Percentiles rank a stretch among this genome's conserved stretches.
Conservation (phyloP, 306 rosid species). For the Prunus fruticosa region DNA sequence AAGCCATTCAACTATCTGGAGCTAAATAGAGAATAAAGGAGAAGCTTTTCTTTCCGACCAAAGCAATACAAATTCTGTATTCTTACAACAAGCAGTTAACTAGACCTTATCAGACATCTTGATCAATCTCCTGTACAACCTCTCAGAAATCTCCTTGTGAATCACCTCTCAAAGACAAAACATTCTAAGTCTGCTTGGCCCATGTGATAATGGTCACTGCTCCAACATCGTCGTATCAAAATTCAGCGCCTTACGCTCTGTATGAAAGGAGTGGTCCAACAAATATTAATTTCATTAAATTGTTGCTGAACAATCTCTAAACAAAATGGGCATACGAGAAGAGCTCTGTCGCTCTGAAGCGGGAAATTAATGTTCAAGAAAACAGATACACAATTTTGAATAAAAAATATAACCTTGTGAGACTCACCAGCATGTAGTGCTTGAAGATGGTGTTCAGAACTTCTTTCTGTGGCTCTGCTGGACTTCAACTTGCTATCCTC, state of each 20-base stretch:
- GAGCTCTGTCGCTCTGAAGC: background rate
- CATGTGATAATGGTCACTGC: background rate
- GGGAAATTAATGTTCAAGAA: background rate
- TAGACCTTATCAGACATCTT: background rate
- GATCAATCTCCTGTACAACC: background rate
- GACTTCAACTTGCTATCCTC: constrained; percentile 41
- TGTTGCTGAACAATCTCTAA: background rate
- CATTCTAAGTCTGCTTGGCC: background rate
- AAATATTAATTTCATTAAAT: background rate
- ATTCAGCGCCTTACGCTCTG: constrained; percentile 4
- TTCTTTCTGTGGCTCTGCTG: constrained; percentile 16
- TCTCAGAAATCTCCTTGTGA: background rate
- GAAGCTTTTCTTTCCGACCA: background rate
- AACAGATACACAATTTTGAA: constrained; percentile 7
- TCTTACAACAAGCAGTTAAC: background rate
- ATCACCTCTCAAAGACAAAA: background rate
- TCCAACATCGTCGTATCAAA: background rate
- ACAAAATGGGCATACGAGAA: background rate
- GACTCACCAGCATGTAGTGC: constrained; percentile 50
- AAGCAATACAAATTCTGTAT: background rate
- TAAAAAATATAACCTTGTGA: constrained; percentile 1
- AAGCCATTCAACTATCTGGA: background rate
- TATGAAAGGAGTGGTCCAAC: background rate
- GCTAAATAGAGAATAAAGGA: background rate
- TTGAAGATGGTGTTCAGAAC: constrained; percentile 27